Conservation (phyloP, 179 eudicot genomes). For the Corrigiola litoralis region DNA sequence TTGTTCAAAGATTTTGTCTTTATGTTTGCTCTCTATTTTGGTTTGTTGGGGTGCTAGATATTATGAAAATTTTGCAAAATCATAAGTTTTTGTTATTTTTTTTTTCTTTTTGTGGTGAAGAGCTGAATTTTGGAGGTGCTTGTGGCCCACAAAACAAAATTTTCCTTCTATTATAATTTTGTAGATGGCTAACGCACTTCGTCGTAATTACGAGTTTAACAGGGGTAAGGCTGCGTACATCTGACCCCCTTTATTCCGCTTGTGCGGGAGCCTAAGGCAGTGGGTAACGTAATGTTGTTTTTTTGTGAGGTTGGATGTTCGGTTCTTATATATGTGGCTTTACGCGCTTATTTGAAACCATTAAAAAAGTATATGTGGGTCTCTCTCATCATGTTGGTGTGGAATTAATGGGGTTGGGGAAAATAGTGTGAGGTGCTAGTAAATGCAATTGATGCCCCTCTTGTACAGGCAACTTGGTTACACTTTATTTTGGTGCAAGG, state of each 20-base stretch:
- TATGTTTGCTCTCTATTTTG: background rate
- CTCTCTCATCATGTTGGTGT: background rate
- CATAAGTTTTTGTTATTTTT: background rate
- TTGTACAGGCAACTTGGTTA: constrained; percentile 20
- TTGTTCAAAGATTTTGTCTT: constrained; percentile 6
- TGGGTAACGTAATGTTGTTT: no score
- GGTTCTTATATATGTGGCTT: background rate
- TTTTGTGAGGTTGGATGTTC: no score
- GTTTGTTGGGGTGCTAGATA: background rate
- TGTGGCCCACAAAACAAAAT: no score
- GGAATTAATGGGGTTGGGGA: background rate
- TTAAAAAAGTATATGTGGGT: no score
- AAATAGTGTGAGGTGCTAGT: constrained; percentile 11
- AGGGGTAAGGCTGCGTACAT: no score
- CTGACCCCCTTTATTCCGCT: no score
- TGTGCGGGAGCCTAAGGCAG: no score
- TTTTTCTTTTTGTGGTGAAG: background rate
- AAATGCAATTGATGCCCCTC: constrained; percentile 21
- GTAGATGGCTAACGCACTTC: no score
- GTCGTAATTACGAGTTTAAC: no score
- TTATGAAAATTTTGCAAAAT: background rate
- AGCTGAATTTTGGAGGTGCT: background rate
- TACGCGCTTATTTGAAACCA: no score
- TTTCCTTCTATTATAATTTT: no score
- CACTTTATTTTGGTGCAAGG: background rate